These are phyloP conservation scores for Ilyonectria mors-panacis DNA, from an alignment of 2,329 filamentous ascomycete genomes.

Conservation along the genomic window DNA sequence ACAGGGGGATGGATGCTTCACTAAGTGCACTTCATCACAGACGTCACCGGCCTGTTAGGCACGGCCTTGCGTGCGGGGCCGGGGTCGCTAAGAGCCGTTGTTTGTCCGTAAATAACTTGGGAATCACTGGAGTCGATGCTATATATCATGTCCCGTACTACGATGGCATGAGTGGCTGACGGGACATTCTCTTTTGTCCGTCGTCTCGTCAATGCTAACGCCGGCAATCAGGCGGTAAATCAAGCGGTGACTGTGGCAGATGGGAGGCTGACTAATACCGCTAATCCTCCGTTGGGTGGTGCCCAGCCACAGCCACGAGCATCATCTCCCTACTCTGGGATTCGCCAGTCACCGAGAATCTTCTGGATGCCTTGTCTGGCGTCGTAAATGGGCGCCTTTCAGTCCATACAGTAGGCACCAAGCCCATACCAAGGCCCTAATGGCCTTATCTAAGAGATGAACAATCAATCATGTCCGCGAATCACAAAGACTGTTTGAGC, in stretches of 20 bases:
- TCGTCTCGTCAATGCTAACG: not conserved
- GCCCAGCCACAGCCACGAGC: constrained; percentile 11
- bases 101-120: not conserved
- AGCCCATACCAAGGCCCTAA: not conserved
- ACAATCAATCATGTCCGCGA: constrained; percentile 15
- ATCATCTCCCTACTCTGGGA: constrained; percentile 6
- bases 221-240: not conserved
- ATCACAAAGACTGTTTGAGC: constrained; percentile 22
- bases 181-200: not conserved
- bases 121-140: not conserved
- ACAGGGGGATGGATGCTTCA: constrained; percentile 4
- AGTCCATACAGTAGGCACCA: constrained; percentile 2
- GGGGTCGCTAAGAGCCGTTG: constrained; percentile 8
- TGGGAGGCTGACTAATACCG: constrained; percentile 16
- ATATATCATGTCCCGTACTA: too few relatives aligned
- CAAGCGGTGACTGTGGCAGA: not conserved
- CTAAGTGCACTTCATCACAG: constrained; percentile 10
- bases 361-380: constrained; percentile 37
- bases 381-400: not conserved
- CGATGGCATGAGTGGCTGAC: constrained; percentile 1
- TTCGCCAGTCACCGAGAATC: constrained; percentile 33
- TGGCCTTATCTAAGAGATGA: constrained; percentile 25
- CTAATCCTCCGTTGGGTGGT: constrained; percentile 3
- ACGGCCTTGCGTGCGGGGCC: not conserved
- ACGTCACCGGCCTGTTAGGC: constrained; percentile 1